These are phyloP conservation scores for Chlorella ohadii DNA, from an alignment of 139 green algal species.

Conservation along the genomic window DNA sequence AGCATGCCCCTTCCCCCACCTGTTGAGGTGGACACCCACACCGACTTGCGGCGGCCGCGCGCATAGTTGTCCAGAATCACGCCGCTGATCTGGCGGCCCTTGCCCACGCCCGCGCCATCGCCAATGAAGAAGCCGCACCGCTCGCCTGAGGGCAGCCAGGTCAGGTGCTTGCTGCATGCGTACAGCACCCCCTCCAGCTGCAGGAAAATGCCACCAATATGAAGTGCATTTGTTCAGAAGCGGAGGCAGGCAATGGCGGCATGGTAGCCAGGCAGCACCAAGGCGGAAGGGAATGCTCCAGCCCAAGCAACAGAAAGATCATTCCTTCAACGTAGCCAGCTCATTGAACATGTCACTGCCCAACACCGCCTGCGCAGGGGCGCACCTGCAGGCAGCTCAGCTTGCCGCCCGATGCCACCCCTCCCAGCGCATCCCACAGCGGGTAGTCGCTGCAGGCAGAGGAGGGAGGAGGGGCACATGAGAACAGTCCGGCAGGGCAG, in stretches of 20 bases:
- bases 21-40: slow-evolving; percentile 81
- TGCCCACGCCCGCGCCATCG: slow-evolving; percentile 88
- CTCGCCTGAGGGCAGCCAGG: slow-evolving; percentile 74
- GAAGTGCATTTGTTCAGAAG: too few species aligned
- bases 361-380: too few species aligned
- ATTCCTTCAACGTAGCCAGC: too few species aligned
- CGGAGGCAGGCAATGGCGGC: too few species aligned
- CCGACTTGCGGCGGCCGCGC: slow-evolving; percentile 62
- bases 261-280: too few species aligned
- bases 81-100: slow-evolving; percentile 81
- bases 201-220: slow-evolving; percentile 44
- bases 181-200: slow-evolving; percentile 91
- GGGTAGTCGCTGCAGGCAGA: slow-evolving; percentile 69
- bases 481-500: too few species aligned
- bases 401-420: slow-evolving; percentile 63
- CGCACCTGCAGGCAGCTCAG: slow-evolving; percentile 57
- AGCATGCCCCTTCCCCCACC: too few species aligned
- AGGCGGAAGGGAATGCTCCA: too few species aligned
- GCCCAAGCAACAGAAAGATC: too few species aligned
- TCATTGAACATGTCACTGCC: too few species aligned
- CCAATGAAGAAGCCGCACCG: slow-evolving; percentile 70
- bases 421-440: slow-evolving; percentile 62
- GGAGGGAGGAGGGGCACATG: too few species aligned
- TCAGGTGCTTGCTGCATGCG: slow-evolving; percentile 82
- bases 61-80: slow-evolving; percentile 89